Percentiles rank a stretch among this genome's conserved stretches.
Conservation (phyloP, 371 early-diverging fungal genomes). For the Neoconidiobolus thromboides region DNA sequence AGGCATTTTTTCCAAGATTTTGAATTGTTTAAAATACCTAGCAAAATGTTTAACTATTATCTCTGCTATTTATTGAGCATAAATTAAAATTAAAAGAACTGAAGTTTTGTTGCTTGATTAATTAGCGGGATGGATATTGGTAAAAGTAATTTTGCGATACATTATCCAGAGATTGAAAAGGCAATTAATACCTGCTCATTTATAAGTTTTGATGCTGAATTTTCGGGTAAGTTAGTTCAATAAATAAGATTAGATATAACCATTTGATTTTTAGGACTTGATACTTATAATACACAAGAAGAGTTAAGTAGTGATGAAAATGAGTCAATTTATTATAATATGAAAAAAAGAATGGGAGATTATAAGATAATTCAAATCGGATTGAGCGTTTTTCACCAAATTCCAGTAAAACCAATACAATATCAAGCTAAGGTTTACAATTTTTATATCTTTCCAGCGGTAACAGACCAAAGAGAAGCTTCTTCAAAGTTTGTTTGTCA, state of each 20-base stretch:
- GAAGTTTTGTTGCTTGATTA: no score
- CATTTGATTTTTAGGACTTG: not conserved
- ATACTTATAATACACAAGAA: not conserved
- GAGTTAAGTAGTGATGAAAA: not conserved
- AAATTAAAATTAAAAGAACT: no score
- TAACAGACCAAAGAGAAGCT: not conserved
- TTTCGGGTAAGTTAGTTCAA: not conserved
- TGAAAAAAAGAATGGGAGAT: not conserved
- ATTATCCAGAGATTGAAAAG: no score
- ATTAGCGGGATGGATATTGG: no score
- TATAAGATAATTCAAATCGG: not conserved
- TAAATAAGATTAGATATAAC: not conserved
- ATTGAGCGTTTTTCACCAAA: not conserved
- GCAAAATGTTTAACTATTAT: no score
- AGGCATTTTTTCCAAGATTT: no score
- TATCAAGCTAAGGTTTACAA: not conserved
- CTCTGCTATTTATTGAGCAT: no score
- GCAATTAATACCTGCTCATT: not conserved
- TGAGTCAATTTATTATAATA: not conserved
- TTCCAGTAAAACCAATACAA: not conserved
- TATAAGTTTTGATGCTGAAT: not conserved
- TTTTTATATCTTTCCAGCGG: slow-evolving; percentile 3
- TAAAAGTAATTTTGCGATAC: no score
- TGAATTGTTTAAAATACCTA: no score
- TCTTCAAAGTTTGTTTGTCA: not conserved